These are phyloP conservation scores for Orbilia ellipsospora DNA, from an alignment of 2,329 filamentous ascomycete species.

Conservation along the genomic window DNA sequence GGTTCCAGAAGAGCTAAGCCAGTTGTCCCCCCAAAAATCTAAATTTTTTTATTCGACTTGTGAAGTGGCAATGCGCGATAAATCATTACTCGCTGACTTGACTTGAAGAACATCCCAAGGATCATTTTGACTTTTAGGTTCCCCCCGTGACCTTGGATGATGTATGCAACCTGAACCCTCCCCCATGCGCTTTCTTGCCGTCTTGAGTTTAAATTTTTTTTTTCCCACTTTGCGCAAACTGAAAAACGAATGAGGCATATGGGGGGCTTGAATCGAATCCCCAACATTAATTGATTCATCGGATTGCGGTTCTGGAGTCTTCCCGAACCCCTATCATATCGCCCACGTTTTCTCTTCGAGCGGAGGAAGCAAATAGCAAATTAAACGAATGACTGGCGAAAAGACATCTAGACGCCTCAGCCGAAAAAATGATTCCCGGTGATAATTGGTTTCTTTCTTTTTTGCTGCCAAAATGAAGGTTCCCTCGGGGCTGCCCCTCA, in stretches of 20 bases:
- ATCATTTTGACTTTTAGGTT: slow-evolving; percentile 17
- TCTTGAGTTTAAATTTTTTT: slow-evolving; percentile 4
- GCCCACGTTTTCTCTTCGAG: background rate
- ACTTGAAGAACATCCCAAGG: slow-evolving; percentile 6
- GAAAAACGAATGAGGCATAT: slow-evolving; percentile 4
- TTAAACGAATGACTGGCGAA: slow-evolving; percentile 31
- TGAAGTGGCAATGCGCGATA: slow-evolving; percentile 12
- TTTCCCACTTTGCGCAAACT: background rate
- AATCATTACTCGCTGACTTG: background rate
- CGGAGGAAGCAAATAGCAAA: slow-evolving; percentile 2
- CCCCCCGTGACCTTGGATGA: slow-evolving; percentile 18
- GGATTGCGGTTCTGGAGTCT: slow-evolving; percentile 27
- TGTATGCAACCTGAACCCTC: background rate
- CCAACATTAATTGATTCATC: no score
- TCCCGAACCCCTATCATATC: slow-evolving; percentile 11
- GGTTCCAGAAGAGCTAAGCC: slow-evolving; percentile 33
- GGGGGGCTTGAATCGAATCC: background rate
- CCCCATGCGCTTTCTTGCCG: background rate
- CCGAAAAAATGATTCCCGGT: slow-evolving; percentile 17
- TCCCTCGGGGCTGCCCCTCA: slow-evolving; percentile 33
- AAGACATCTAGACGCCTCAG: slow-evolving; percentile 19
- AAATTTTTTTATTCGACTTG: slow-evolving; percentile 1
- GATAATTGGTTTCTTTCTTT: slow-evolving; percentile 35
- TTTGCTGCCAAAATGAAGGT: background rate
- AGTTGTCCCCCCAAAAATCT: slow-evolving; percentile 29